A percentile compares a stretch with the other conserved stretches of the same genome.
Evolutionary conservation across 257 asterid genomes (phyloP).

Genomic region (Scutellaria baicalensis): DNA sequence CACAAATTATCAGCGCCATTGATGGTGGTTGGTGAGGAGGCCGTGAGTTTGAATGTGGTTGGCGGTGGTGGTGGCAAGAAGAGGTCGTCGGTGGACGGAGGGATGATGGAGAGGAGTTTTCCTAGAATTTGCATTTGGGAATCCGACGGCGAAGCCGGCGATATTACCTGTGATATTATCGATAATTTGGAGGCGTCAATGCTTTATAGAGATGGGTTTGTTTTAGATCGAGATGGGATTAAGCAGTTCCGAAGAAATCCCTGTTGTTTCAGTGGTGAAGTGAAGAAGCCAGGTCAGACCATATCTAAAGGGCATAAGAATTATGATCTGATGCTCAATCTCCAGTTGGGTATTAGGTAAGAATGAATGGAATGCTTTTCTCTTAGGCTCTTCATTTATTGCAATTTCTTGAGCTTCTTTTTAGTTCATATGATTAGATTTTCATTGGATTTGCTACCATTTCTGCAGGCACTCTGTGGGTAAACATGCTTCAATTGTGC

Average conservation of each 20-base stretch:
- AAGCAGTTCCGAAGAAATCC: slow-evolving; percentile 46
- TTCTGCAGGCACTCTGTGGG: slow-evolving; percentile 53
- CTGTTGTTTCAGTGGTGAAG: slow-evolving; percentile 39
- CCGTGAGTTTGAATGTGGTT: slow-evolving; percentile 3
- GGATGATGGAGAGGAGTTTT: slow-evolving; percentile 26
- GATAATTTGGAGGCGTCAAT: slow-evolving; percentile 47
- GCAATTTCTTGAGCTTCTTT: not conserved
- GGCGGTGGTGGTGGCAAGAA: slow-evolving; percentile 32
- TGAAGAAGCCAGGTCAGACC: slow-evolving; percentile 49
- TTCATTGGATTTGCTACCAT: slow-evolving; percentile 5
- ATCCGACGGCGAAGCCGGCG: slow-evolving; percentile 55
- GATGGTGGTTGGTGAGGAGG: slow-evolving; percentile 41
- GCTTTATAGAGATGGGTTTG: slow-evolving; percentile 36
- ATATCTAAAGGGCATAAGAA: slow-evolving; percentile 61
- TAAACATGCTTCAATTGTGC: slow-evolving; percentile 39
- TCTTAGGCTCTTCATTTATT: not conserved
- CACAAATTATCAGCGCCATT: slow-evolving; percentile 36
- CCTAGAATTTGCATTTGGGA: slow-evolving; percentile 60
- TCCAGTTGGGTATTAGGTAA: slow-evolving; percentile 58
- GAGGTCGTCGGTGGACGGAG: slow-evolving; percentile 35
- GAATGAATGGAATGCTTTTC: not conserved
- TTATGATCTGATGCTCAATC: slow-evolving; percentile 63
- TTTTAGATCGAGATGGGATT: slow-evolving; percentile 30
- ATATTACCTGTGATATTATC: slow-evolving; percentile 49
- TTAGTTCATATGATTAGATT: not conserved